Base-by-base conservation (phyloP, 768 basidiomycete genomes). In the Termitomyces sp. region DNA sequence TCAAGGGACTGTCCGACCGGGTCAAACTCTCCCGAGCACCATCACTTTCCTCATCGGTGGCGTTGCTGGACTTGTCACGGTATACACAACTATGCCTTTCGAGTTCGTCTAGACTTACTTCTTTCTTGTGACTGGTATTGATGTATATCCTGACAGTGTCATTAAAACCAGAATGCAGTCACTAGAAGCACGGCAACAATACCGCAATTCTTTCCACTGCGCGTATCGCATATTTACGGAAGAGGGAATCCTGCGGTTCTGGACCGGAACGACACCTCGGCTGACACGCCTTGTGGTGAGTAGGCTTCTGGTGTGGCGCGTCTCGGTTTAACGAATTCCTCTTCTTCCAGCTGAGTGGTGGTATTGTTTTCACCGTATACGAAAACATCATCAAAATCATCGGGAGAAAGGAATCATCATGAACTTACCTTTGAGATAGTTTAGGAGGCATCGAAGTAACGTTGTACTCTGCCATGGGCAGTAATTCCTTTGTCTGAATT, bases 91-190 rank as follows among this genome's bases (percentile, higher is more conserved):
- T 0, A 91, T 92, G 84, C 90, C 91, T 5, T 77, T 93, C 14
- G 91, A 93, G 89, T 89, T 50, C 50, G 83, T 77, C 8, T 18
- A 30, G 20, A 26, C 59, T 35, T 49, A 32, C 38, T 38, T 44
- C 50, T 58, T 50, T 46, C 41, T 14, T 33, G 20, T 14, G 3
- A 38, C 20, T n/a, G 7, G 30, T 13, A 28, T 46, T 51, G 26
- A 36, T 33, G 32, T 50, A 14, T 20, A 49, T n/a, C 2, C 58
- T 61, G 48, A 14, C 64, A 96, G 94, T 68, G 95, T 98, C 33
- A 85, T 98, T 74, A 99, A 98, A 75, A 98, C 97, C 12, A 85
- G 96, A 28, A 99, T 98, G 97, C 97, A 99, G 72, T 88, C 93
- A 5, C 79, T 99, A 10, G 82, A 84, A 57, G 97, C 96, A 0